phyloP scores from a whole-genome alignment of 2,329 filamentous ascomycete species.

The Exophiala sideris region DNA sequence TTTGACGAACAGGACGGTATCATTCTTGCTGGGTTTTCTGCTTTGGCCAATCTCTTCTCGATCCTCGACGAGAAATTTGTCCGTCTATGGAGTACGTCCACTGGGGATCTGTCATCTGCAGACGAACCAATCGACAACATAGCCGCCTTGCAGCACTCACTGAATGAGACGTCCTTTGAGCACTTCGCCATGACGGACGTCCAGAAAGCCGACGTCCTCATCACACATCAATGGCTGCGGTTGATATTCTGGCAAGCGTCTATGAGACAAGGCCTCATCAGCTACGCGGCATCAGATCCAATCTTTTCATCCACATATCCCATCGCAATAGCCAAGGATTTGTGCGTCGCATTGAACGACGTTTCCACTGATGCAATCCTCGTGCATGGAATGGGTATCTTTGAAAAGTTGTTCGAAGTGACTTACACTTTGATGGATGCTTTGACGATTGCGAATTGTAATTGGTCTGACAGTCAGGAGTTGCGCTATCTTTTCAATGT shows the following conservation, averaged over 20 bases:
- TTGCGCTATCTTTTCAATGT: slow-evolving; percentile 25
- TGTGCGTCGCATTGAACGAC: slow-evolving; percentile 34
- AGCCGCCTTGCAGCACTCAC: slow-evolving; percentile 24
- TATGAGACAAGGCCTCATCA: slow-evolving; percentile 63
- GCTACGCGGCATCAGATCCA: slow-evolving; percentile 55
- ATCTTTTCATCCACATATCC: slow-evolving; percentile 63
- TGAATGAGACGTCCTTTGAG: slow-evolving; percentile 27
- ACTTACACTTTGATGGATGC: slow-evolving; percentile 29
- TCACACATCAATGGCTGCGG: slow-evolving; percentile 68
- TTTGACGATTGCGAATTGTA: slow-evolving; percentile 26
- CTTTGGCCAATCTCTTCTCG: slow-evolving; percentile 27
- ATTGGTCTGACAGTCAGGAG: slow-evolving; percentile 26
- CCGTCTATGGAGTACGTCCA: slow-evolving; percentile 22
- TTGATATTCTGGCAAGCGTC: slow-evolving; percentile 69
- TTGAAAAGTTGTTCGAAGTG: slow-evolving; percentile 27
- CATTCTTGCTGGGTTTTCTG: slow-evolving; percentile 27
- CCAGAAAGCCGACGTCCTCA: slow-evolving; percentile 64
- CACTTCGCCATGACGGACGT: slow-evolving; percentile 53
- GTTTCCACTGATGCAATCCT: slow-evolving; percentile 22
- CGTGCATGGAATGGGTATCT: slow-evolving; percentile 29
- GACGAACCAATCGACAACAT: slow-evolving; percentile 24
- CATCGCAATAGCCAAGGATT: slow-evolving; percentile 59
- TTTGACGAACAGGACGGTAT: slow-evolving; percentile 28
- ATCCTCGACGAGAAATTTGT: slow-evolving; percentile 29
- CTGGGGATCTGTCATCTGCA: slow-evolving; percentile 11